Conservation (phyloP, 2,329 filamentous ascomycete genomes). For the Fusarium solani-melongenae region DNA sequence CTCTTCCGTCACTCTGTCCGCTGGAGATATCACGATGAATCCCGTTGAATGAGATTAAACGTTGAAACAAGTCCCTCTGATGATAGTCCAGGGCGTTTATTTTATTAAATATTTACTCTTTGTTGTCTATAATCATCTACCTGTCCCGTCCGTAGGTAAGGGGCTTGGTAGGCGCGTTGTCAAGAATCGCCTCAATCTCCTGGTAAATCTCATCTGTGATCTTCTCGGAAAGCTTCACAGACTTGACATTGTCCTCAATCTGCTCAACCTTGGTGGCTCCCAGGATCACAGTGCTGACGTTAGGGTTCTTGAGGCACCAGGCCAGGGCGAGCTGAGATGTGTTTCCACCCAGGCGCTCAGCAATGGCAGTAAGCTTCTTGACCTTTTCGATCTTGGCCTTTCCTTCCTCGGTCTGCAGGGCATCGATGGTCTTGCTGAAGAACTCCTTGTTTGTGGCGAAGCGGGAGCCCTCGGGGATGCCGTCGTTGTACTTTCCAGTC, state of each 20-base stretch:
- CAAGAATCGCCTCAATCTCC: slow-evolving; percentile 40
- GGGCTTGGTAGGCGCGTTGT: slow-evolving; percentile 33
- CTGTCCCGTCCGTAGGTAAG: slow-evolving; percentile 34
- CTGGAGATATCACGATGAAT: background rate
- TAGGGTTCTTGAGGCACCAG: slow-evolving; percentile 42
- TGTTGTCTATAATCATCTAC: background rate
- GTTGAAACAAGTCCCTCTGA: background rate
- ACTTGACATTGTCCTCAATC: slow-evolving; percentile 41
- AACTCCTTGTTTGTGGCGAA: slow-evolving; percentile 53
- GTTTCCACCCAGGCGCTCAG: slow-evolving; percentile 40
- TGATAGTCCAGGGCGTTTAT: background rate
- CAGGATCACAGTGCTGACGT: slow-evolving; percentile 45
- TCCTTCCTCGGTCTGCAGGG: slow-evolving; percentile 27
- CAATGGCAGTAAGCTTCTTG: slow-evolving; percentile 36
- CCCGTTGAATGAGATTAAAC: background rate
- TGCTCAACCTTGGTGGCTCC: slow-evolving; percentile 43
- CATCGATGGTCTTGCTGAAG: slow-evolving; percentile 24
- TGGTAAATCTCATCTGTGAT: slow-evolving; percentile 31
- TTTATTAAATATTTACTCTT: background rate
- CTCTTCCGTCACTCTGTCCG: background rate
- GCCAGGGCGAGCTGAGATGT: slow-evolving; percentile 41
- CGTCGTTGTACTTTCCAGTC: slow-evolving; percentile 73
- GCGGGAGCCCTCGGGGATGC: slow-evolving; percentile 66
- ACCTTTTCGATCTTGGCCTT: slow-evolving; percentile 44
- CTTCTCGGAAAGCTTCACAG: slow-evolving; percentile 35